A percentile compares a stretch with the other conserved stretches of the same genome.
phyloP scores from a whole-genome alignment of 768 basidiomycete species.

The Clitopilus passeckerianus region DNA sequence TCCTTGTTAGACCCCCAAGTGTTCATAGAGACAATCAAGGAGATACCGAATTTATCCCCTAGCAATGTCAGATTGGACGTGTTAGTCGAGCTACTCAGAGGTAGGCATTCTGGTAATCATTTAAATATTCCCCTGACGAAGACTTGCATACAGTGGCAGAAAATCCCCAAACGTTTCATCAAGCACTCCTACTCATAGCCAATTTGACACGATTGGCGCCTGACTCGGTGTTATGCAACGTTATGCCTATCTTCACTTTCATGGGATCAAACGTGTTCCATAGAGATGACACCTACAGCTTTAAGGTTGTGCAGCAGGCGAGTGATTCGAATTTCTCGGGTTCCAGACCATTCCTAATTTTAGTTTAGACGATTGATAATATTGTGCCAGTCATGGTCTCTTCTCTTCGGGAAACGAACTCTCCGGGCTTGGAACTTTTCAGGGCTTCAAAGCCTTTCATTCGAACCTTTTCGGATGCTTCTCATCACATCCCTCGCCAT shows the following conservation, averaged over 20 bases:
- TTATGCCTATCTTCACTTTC: conserved; percentile 99
- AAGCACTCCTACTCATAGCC: conserved; percentile 85
- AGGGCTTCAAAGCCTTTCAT: conserved; percentile 76
- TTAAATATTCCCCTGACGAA: background rate
- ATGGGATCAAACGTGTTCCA: conserved; percentile 99
- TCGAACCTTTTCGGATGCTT: conserved; percentile 90
- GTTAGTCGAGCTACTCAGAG: conserved; percentile 81
- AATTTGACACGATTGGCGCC: conserved; percentile 80
- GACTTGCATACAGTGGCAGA: conserved; percentile 54
- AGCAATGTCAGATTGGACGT: conserved; percentile 74
- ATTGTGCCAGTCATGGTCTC: conserved; percentile 92
- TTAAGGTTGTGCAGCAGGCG: conserved; percentile 92
- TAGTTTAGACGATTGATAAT: conserved; percentile 76
- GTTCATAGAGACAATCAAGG: conserved; percentile 28
- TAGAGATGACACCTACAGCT: conserved; percentile 92
- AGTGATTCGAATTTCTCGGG: conserved; percentile 3
- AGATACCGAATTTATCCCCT: conserved; percentile 44
- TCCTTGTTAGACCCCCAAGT: background rate
- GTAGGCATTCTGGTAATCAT: conserved; percentile 31
- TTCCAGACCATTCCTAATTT: conserved; percentile 3
- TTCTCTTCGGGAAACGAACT: conserved; percentile 60
- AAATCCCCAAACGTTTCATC: conserved; percentile 93
- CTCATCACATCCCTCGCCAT: conserved; percentile 88
- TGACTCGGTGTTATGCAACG: conserved; percentile 86
- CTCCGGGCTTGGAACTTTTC: conserved; percentile 54